Percentiles rank a stretch among this genome's conserved stretches.
Conservation (phyloP, 208 protist genomes). For the Trypanosomatidae sp. region DNA sequence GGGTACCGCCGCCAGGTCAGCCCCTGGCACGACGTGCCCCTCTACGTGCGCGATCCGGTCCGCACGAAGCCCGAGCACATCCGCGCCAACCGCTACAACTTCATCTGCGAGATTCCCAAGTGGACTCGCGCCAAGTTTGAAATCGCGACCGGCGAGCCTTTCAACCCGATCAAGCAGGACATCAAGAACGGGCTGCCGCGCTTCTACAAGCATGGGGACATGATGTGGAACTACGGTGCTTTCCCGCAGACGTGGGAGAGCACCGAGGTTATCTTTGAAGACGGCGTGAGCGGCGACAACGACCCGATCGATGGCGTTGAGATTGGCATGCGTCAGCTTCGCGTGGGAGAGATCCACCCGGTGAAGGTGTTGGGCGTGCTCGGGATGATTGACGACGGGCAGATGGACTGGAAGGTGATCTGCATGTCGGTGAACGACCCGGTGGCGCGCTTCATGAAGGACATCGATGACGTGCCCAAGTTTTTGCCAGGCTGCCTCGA, state of each 20-base stretch:
- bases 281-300: constrained; percentile 86
- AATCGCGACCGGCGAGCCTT: constrained; percentile 93
- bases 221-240: constrained; percentile 97
- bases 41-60: constrained; percentile 84
- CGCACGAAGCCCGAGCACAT: constrained; percentile 83
- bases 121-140: constrained; percentile 96
- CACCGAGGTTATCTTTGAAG: constrained; percentile 87
- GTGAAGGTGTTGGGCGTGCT: constrained; percentile 92
- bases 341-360: constrained; percentile 78
- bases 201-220: constrained; percentile 96
- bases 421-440: constrained; percentile 91
- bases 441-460: constrained; percentile 85
- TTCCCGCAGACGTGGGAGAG: constrained; percentile 97
- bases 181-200: constrained; percentile 95
- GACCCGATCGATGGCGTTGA: constrained; percentile 93
- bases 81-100: constrained; percentile 90
- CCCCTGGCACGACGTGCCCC: constrained; percentile 94
- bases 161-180: constrained; percentile 97
- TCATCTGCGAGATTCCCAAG: constrained; percentile 95
- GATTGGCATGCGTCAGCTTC: constrained; percentile 88
- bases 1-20: constrained; percentile 72
- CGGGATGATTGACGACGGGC: constrained; percentile 94
- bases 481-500: constrained; percentile 90
- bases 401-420: constrained; percentile 96
- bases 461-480: constrained; percentile 89